Percentiles rank a stretch among this genome's conserved stretches.
These are phyloP conservation scores for Yamadazyma blattariae DNA, from an alignment of 1,139 yeast genomes.

Conservation along the genomic window DNA sequence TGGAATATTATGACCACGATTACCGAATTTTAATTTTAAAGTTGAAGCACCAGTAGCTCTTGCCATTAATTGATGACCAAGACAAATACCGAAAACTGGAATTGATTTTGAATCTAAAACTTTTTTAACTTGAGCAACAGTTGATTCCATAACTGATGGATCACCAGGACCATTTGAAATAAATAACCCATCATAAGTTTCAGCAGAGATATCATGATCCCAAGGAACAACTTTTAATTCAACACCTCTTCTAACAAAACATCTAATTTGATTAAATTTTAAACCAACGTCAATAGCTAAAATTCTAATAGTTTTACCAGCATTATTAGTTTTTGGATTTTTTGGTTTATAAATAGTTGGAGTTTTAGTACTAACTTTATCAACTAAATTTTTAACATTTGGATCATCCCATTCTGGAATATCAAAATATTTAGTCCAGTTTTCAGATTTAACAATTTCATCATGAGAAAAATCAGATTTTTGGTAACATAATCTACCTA, in stretches of 20 bases:
- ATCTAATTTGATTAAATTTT: slow-evolving; percentile 96
- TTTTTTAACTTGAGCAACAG: slow-evolving; percentile 56
- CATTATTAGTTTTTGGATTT: slow-evolving; percentile 46
- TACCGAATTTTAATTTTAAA: slow-evolving; percentile 91
- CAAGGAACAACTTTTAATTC: slow-evolving; percentile 95
- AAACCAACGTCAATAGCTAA: slow-evolving; percentile 96
- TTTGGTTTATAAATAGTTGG: slow-evolving; percentile 66
- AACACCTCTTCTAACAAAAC: slow-evolving; percentile 94
- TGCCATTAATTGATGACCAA: slow-evolving; percentile 97
- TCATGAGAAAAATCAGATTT: slow-evolving; percentile 40
- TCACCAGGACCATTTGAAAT: slow-evolving; percentile 99
- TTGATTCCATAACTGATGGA: slow-evolving; percentile 77
- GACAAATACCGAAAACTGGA: slow-evolving; percentile 95
- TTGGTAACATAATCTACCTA: slow-evolving; percentile 78
- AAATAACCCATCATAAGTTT: slow-evolving; percentile 89
- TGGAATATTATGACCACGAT: slow-evolving; percentile 99
- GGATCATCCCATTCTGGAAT: slow-evolving; percentile 93
- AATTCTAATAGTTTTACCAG: slow-evolving; percentile 78
- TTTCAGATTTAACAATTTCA: slow-evolving; percentile 21
- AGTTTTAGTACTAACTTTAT: slow-evolving; percentile 76
- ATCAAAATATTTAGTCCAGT: slow-evolving; percentile 65
- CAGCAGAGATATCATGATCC: slow-evolving; percentile 79
- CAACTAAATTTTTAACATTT: slow-evolving; percentile 86
- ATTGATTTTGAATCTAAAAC: slow-evolving; percentile 63
- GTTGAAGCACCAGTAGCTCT: slow-evolving; percentile 96